phyloP scores from a whole-genome alignment of 2,329 filamentous ascomycete genomes.

The Endoconidiophora polonica region DNA sequence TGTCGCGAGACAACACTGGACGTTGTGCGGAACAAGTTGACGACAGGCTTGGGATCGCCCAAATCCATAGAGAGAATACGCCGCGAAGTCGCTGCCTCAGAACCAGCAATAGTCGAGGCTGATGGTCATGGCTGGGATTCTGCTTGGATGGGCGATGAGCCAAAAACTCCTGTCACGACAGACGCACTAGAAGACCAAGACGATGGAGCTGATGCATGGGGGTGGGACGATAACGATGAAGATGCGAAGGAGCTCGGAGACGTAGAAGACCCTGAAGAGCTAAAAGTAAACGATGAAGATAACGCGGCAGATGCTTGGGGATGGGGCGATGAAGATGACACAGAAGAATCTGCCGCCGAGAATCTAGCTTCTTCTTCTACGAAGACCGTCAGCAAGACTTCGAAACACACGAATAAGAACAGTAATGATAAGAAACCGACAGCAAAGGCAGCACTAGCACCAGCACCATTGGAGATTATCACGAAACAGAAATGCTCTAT shows the following conservation, averaged over 20 bases:
- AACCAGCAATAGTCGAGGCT: slow-evolving; percentile 30
- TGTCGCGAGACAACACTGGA: slow-evolving; percentile 67
- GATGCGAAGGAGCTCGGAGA: slow-evolving; percentile 12
- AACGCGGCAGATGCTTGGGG: slow-evolving; percentile 59
- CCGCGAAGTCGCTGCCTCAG: slow-evolving; percentile 54
- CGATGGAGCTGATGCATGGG: slow-evolving; percentile 55
- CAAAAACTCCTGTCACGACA: slow-evolving; percentile 15
- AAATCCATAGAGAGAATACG: slow-evolving; percentile 70
- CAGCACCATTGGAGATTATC: slow-evolving; percentile 46
- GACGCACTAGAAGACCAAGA: slow-evolving; percentile 20
- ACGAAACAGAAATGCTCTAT: slow-evolving; percentile 76
- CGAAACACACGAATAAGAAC: background rate
- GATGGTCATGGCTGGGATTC: slow-evolving; percentile 55
- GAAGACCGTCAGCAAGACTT: background rate
- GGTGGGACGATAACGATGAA: slow-evolving; percentile 52
- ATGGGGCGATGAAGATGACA: slow-evolving; percentile 56
- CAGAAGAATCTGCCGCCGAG: slow-evolving; percentile 15
- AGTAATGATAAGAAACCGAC: slow-evolving; percentile 4
- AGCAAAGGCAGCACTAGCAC: slow-evolving; percentile 15
- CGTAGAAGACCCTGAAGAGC: slow-evolving; percentile 6
- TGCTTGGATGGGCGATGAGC: slow-evolving; percentile 55
- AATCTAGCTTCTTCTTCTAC: background rate
- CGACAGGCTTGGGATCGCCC: slow-evolving; percentile 44
- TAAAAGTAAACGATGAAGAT: slow-evolving; percentile 24
- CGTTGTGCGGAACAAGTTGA: slow-evolving; percentile 51